Conservation (phyloP, 1,139 yeast genomes). For the Suzukiozyma palmioleophila region DNA sequence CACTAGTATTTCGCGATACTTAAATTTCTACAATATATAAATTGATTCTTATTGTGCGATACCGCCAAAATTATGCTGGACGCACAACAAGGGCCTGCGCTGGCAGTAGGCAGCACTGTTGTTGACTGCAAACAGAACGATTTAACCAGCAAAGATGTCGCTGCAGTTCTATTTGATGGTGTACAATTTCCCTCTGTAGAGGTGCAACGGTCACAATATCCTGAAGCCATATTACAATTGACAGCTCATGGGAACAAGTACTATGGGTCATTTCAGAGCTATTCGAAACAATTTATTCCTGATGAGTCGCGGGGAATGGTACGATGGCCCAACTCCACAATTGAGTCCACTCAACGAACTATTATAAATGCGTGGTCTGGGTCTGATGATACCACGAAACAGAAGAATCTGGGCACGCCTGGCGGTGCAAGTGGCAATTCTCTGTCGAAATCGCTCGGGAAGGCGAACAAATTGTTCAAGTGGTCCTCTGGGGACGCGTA, state of each 20-base stretch:
- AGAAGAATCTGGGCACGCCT: background rate
- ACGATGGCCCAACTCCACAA: constrained; percentile 32
- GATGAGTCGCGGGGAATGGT: constrained; percentile 13
- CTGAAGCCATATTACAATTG: constrained; percentile 34
- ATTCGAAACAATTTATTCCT: constrained; percentile 31
- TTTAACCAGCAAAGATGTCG: no score
- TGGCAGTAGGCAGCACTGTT: no score
- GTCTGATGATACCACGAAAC: constrained; percentile 8
- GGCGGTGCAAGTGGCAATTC: background rate
- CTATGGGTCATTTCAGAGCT: constrained; percentile 32
- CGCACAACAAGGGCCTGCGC: background rate
- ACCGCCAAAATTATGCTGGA: constrained; percentile 1
- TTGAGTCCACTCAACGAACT: constrained; percentile 24
- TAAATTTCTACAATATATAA: no score
- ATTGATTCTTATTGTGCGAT: background rate
- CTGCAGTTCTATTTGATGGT: no score
- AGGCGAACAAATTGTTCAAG: constrained; percentile 35
- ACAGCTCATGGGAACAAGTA: constrained; percentile 27
- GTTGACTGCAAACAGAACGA: no score
- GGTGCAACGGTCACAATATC: constrained; percentile 16
- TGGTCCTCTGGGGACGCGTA: constrained; percentile 46
- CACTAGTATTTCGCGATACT: no score
- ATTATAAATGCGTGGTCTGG: constrained; percentile 28
- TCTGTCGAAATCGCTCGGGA: constrained; percentile 7
- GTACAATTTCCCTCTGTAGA: background rate